phyloP scores from a whole-genome alignment of 768 basidiomycete genomes.

The Lyophyllum shimeji region DNA sequence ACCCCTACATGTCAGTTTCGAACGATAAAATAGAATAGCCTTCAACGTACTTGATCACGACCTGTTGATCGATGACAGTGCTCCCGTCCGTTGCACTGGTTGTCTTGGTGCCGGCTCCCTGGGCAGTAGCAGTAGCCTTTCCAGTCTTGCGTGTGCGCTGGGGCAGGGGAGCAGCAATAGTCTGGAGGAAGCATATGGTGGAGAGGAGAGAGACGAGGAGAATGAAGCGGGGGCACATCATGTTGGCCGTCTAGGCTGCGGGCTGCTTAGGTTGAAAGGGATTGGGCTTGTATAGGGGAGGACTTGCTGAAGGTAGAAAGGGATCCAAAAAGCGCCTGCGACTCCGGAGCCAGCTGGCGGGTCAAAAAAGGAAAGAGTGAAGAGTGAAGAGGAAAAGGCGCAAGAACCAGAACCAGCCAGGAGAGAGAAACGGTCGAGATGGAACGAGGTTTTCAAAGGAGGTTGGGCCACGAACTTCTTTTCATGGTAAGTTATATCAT shows the following conservation, averaged over 20 bases:
- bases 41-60: constrained; percentile 22
- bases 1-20: neutral
- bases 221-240: neutral
- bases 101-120: neutral
- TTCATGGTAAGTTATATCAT: no score
- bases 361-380: no score
- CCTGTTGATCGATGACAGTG: constrained; percentile 24
- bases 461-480: no score
- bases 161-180: constrained; percentile 1
- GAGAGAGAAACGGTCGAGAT: neutral
- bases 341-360: no score
- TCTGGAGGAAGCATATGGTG: neutral
- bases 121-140: constrained; percentile 13
- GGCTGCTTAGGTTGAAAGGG: neutral
- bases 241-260: constrained; percentile 8
- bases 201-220: constrained; percentile 2
- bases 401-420: constrained; percentile 3
- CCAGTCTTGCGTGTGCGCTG: constrained; percentile 11
- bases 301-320: constrained; percentile 2
- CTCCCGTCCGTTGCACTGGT: constrained; percentile 22
- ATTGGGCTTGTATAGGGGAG: no score
- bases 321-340: no score
- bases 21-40: neutral
- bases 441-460: neutral
- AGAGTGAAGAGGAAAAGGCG: neutral